Conservation (phyloP, 1,139 yeast genomes). For the Magnusiomyces sp. region DNA sequence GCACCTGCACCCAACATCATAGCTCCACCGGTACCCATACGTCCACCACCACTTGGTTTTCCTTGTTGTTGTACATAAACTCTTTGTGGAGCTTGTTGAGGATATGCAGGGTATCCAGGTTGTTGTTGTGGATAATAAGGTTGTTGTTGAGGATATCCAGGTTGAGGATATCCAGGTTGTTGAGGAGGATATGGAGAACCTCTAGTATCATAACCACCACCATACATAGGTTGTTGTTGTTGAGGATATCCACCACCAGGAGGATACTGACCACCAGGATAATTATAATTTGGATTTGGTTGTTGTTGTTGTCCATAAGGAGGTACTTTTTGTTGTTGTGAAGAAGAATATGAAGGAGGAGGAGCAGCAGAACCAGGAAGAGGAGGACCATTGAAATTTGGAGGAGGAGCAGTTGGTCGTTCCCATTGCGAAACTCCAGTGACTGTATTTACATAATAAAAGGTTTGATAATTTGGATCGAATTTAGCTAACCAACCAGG, state of each 20-base stretch:
- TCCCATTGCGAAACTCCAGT: slow-evolving; percentile 91
- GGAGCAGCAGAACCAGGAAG: slow-evolving; percentile 19
- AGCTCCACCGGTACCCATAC: slow-evolving; percentile 38
- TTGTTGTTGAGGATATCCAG: slow-evolving; percentile 2
- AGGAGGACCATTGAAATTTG: slow-evolving; percentile 20
- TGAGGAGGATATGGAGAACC: slow-evolving; percentile 17
- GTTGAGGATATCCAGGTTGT: slow-evolving; percentile 9
- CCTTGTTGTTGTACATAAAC: slow-evolving; percentile 28
- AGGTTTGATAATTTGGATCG: slow-evolving; percentile 68
- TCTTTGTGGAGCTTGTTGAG: slow-evolving; percentile 22
- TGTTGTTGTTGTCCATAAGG: slow-evolving; percentile 3
- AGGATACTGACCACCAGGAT: slow-evolving; percentile 3
- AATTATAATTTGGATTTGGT: not conserved
- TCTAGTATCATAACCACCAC: slow-evolving; percentile 15
- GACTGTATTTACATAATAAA: slow-evolving; percentile 54
- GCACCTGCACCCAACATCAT: slow-evolving; percentile 71
- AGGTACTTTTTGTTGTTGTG: not conserved
- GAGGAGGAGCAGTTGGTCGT: slow-evolving; percentile 49
- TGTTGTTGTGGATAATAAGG: slow-evolving; percentile 14
- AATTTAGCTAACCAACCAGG: slow-evolving; percentile 83
- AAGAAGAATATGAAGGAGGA: slow-evolving; percentile 5
- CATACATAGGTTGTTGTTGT: slow-evolving; percentile 7
- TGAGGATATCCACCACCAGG: slow-evolving; percentile 6
- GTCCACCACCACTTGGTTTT: slow-evolving; percentile 20
- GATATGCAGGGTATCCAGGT: slow-evolving; percentile 22